Evolutionary conservation across 2,329 filamentous ascomycete species (phyloP).

Genomic region (Claviceps pazoutovae): DNA sequence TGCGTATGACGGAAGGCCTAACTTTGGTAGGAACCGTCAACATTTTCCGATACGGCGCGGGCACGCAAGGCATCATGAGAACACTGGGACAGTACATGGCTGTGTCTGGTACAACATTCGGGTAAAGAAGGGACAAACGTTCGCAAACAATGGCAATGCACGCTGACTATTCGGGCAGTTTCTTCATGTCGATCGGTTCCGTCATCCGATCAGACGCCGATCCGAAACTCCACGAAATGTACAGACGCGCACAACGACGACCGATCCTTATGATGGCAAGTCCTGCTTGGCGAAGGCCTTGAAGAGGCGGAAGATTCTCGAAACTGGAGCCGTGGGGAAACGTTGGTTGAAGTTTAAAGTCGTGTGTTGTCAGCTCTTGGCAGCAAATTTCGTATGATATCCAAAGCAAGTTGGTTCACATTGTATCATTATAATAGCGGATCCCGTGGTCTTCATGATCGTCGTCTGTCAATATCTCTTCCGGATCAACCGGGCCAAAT

Average conservation of each 20-base stretch:
- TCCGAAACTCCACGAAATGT: constrained; percentile 59
- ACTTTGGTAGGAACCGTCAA: constrained; percentile 63
- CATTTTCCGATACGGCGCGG: constrained; percentile 89
- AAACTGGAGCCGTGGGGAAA: constrained; percentile 1
- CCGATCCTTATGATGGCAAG: constrained; percentile 48
- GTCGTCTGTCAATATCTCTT: not conserved
- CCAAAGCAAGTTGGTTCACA: not conserved
- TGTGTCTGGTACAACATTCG: constrained; percentile 88
- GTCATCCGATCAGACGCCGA: constrained; percentile 88
- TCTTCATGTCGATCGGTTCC: constrained; percentile 98
- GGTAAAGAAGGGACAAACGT: constrained; percentile 37
- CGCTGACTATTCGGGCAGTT: constrained; percentile 32
- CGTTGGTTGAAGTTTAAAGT: constrained; percentile 1
- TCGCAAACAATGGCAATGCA: not conserved
- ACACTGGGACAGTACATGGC: constrained; percentile 95
- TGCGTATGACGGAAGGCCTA: not conserved
- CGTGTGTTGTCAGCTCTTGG: not conserved
- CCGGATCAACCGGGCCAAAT: not conserved
- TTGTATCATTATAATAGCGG: not conserved
- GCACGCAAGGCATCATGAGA: constrained; percentile 83
- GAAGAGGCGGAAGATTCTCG: not conserved
- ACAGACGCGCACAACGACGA: constrained; percentile 56
- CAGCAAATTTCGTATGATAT: constrained; percentile 3
- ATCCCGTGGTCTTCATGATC: not conserved
- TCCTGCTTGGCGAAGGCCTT: constrained; percentile 20